Conservation (phyloP, 345 rosid species). For the Lepidium didymum region DNA sequence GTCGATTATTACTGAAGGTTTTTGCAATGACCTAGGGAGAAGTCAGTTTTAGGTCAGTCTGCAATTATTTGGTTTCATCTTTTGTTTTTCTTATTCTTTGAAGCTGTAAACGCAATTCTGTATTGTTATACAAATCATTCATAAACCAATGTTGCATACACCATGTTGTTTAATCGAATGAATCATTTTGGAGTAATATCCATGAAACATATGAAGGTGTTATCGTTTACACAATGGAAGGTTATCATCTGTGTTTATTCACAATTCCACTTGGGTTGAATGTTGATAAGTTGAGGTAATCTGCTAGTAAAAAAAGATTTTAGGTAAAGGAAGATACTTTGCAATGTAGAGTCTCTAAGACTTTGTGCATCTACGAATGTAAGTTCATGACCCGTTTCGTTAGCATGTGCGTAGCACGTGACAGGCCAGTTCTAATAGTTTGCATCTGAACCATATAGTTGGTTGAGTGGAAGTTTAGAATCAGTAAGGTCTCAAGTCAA, state of each 20-base stretch:
- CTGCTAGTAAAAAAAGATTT: too few species aligned
- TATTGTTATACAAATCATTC: conserved; percentile 19
- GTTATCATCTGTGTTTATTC: not conserved
- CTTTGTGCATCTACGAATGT: not conserved
- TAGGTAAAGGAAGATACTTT: not conserved
- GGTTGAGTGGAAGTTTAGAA: not conserved
- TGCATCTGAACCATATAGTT: conserved; percentile 24
- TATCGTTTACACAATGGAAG: not conserved
- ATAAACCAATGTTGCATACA: conserved; percentile 16
- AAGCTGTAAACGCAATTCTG: not conserved
- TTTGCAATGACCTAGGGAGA: conserved; percentile 19
- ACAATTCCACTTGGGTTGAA: not conserved
- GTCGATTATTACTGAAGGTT: conserved; percentile 9
- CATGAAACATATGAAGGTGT: not conserved
- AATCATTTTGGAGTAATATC: conserved; percentile 14
- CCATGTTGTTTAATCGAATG: conserved; percentile 19
- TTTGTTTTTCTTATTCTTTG: not conserved
- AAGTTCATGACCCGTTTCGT: not conserved
- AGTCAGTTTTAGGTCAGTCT: conserved; percentile 15
- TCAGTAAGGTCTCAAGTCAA: conserved; percentile 9
- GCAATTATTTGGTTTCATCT: conserved; percentile 11
- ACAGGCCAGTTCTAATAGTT: not conserved
- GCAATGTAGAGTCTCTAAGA: not conserved
- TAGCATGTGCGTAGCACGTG: conserved; percentile 25
- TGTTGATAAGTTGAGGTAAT: not conserved